phyloP scores from a whole-genome alignment of 2,329 filamentous ascomycete genomes.

The Chaetomiaceae sp. region DNA sequence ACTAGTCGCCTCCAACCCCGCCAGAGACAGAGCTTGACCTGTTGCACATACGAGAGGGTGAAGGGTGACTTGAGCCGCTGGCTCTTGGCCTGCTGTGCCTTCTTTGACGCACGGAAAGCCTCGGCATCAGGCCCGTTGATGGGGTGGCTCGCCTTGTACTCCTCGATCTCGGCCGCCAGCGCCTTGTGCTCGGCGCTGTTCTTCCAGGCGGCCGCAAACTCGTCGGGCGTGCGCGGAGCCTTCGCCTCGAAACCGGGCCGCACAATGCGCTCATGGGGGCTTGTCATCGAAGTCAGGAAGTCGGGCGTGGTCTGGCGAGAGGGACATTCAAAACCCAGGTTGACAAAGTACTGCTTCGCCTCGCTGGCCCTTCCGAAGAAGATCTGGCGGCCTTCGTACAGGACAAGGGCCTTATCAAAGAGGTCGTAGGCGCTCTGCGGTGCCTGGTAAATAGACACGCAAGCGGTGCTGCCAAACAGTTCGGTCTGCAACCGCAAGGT shows the following conservation, averaged over 20 bases:
- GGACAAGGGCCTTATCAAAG: conserved; percentile 55
- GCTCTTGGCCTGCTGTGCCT: conserved; percentile 51
- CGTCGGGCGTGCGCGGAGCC: conserved; percentile 56
- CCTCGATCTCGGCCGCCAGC: conserved; percentile 52
- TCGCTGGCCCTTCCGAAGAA: conserved; percentile 57
- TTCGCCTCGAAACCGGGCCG: conserved; percentile 53
- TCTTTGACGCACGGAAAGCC: conserved; percentile 52
- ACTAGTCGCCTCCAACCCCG: conserved; percentile 73
- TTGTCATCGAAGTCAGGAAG: conserved; percentile 68
- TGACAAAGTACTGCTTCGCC: conserved; percentile 61
- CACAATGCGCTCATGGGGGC: conserved; percentile 51
- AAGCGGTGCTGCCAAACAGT: conserved; percentile 60
- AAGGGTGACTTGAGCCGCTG: conserved; percentile 71
- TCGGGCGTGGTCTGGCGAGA: conserved; percentile 65
- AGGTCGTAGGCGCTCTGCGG: conserved; percentile 60
- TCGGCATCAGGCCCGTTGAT: conserved; percentile 53
- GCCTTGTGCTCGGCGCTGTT: conserved; percentile 48
- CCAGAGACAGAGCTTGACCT: conserved; percentile 73
- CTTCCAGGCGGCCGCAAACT: conserved; percentile 57
- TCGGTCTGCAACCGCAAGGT: conserved; percentile 65
- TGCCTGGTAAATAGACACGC: conserved; percentile 71
- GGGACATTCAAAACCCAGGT: conserved; percentile 64
- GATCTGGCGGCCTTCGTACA: conserved; percentile 60
- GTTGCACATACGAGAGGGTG: conserved; percentile 72
- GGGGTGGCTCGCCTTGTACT: conserved; percentile 51